phyloP scores from a whole-genome alignment of 345 rosid genomes.

The Corchorus olitorius region DNA sequence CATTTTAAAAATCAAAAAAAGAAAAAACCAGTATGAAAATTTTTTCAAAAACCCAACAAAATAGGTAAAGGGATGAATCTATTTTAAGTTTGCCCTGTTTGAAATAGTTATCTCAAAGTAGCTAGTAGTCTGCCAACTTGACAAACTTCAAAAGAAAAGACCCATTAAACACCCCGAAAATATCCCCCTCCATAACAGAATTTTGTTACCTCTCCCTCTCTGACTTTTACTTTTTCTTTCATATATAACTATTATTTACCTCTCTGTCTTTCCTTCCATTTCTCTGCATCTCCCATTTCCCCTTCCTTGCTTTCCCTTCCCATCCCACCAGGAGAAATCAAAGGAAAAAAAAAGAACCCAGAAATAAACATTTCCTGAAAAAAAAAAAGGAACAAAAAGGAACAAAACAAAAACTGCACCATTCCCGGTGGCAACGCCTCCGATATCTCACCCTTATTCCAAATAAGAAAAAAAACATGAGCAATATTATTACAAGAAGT shows the following conservation, averaged over 20 bases:
- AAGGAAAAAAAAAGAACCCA: constrained; percentile 25
- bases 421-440: constrained; percentile 66
- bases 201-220: constrained; percentile 36
- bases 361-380: constrained; percentile 10
- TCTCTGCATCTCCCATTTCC: constrained; percentile 44
- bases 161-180: constrained; percentile 15
- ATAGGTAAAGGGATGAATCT: constrained; percentile 2
- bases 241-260: constrained; percentile 27
- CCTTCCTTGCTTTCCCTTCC: constrained; percentile 23
- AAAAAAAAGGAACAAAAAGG: constrained; percentile 8
- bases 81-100: neutral
- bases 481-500: constrained; percentile 22
- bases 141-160: neutral
- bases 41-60: neutral
- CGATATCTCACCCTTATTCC: constrained; percentile 42
- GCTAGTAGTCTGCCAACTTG: neutral
- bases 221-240: constrained; percentile 26
- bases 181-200: constrained; percentile 22
- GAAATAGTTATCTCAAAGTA: neutral
- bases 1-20: neutral
- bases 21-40: neutral
- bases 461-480: constrained; percentile 19
- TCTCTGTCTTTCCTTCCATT: constrained; percentile 45
- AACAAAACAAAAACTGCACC: constrained; percentile 21
- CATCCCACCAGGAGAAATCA: constrained; percentile 45